These are phyloP conservation scores for Boletus reticuloceps DNA, from an alignment of 768 basidiomycete species.

Conservation along the genomic window DNA sequence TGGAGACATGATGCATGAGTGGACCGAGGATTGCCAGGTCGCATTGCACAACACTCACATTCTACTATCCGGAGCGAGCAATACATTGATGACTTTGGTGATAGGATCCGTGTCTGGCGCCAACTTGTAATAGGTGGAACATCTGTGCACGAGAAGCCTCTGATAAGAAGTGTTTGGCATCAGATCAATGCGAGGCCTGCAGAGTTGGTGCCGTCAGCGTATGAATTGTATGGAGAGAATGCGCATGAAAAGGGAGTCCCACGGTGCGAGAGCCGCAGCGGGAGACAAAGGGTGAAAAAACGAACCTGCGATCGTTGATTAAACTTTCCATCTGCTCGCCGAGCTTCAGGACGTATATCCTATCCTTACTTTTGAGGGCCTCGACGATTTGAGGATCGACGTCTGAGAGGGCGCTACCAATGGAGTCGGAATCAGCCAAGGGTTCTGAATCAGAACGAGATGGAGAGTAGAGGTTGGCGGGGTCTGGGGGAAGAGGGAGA, in stretches of 20 bases:
- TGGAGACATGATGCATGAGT: constrained; percentile 32
- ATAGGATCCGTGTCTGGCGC: constrained; percentile 62
- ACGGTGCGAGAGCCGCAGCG: constrained; percentile 5
- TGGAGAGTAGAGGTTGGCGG: constrained; percentile 8
- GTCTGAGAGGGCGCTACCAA: constrained; percentile 36
- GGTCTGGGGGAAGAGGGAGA: constrained; percentile 15
- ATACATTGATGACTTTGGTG: constrained; percentile 62
- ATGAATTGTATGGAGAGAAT: neutral
- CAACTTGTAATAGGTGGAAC: constrained; percentile 79
- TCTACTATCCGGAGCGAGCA: constrained; percentile 60
- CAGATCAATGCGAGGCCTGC: constrained; percentile 63
- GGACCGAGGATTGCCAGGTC: neutral
- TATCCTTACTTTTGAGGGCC: constrained; percentile 84
- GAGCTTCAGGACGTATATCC: constrained; percentile 85
- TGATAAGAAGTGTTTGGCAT: constrained; percentile 77
- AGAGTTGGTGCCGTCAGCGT: constrained; percentile 24
- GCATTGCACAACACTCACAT: constrained; percentile 52
- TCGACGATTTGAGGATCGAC: constrained; percentile 81
- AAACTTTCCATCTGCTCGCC: constrained; percentile 82
- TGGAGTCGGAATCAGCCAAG: constrained; percentile 28
- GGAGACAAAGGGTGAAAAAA: constrained; percentile 8
- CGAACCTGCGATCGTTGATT: constrained; percentile 72
- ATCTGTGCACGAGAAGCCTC: constrained; percentile 81
- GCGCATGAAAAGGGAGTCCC: neutral
- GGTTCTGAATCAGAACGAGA: constrained; percentile 28